A percentile compares a stretch with the other conserved stretches of the same genome.
These are phyloP conservation scores for Arctium lappa DNA, from an alignment of 129 eudicot genomes.

Conservation along the genomic window DNA sequence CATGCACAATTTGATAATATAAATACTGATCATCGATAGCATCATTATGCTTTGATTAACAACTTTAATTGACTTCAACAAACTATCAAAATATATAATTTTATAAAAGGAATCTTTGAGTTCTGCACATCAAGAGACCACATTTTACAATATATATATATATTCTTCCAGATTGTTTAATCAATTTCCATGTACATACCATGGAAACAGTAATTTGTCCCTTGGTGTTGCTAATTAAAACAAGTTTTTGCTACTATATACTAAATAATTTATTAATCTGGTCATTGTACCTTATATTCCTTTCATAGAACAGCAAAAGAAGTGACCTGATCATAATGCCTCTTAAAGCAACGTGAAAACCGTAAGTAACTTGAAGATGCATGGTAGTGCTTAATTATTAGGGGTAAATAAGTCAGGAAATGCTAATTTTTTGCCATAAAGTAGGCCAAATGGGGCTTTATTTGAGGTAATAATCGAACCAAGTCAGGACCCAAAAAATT, in stretches of 20 bases:
- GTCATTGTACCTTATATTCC: neutral
- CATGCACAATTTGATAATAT: conserved; percentile 38
- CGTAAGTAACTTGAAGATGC: too few relatives aligned
- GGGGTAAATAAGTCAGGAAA: neutral
- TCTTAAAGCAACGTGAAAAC: neutral
- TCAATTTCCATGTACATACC: neutral
- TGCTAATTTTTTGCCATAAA: neutral
- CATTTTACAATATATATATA: neutral
- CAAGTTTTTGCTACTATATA: neutral
- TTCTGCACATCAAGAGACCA: conserved; percentile 2
- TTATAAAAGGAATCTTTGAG: conserved; percentile 24
- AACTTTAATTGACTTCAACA: conserved; percentile 33
- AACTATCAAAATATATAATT: conserved; percentile 5
- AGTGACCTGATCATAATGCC: neutral
- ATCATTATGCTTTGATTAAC: conserved; percentile 34
- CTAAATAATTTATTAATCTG: neutral
- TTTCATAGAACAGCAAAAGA: neutral
- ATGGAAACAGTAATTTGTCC: neutral
- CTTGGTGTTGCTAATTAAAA: neutral
- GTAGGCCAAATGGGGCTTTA: neutral
- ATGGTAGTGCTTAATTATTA: too few relatives aligned
- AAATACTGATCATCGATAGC: conserved; percentile 29
- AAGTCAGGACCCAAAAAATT: neutral
- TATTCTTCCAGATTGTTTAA: neutral
- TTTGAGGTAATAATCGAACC: neutral